These are phyloP conservation scores for Phytomonas sp. DNA, from an alignment of 208 protist genomes.

Conservation along the genomic window DNA sequence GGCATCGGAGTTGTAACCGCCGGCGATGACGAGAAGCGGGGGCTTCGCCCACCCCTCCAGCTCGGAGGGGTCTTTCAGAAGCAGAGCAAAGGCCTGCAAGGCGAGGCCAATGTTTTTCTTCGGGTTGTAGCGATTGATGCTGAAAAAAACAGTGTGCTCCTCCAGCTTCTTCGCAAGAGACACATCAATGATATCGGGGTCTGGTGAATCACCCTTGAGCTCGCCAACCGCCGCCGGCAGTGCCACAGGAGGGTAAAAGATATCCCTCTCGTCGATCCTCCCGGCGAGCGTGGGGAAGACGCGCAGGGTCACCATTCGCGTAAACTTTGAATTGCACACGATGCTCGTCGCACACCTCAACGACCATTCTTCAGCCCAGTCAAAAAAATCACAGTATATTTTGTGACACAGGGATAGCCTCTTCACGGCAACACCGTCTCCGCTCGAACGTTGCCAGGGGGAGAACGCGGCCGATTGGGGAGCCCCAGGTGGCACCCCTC, in stretches of 20 bases:
- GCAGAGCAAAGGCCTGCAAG: constrained; percentile 60
- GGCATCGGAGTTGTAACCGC: constrained; percentile 72
- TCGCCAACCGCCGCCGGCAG: neutral
- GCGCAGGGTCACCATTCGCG: constrained; percentile 27
- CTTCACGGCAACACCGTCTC: neutral
- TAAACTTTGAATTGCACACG: constrained; percentile 84
- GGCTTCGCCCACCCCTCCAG: constrained; percentile 2
- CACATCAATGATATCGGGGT: constrained; percentile 3
- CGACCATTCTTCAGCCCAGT: constrained; percentile 63
- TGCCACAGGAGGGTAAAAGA: constrained; percentile 58
- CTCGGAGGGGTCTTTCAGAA: constrained; percentile 17
- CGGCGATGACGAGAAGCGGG: constrained; percentile 73
- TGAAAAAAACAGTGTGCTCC: constrained; percentile 74
- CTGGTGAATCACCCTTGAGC: constrained; percentile 9
- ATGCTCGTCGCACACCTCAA: constrained; percentile 52
- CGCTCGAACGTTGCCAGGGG: neutral
- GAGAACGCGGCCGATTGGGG: neutral
- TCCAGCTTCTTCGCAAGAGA: constrained; percentile 17
- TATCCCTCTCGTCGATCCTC: constrained; percentile 33
- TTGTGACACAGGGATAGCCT: constrained; percentile 14
- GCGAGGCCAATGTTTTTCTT: constrained; percentile 96
- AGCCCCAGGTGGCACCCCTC: neutral
- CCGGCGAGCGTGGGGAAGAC: constrained; percentile 45
- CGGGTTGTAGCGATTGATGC: constrained; percentile 97
- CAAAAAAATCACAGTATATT: constrained; percentile 85